Evolutionary conservation across 202 grass and related monocot genomes (phyloP).

Genomic region (Schoenoplectus triqueter): DNA sequence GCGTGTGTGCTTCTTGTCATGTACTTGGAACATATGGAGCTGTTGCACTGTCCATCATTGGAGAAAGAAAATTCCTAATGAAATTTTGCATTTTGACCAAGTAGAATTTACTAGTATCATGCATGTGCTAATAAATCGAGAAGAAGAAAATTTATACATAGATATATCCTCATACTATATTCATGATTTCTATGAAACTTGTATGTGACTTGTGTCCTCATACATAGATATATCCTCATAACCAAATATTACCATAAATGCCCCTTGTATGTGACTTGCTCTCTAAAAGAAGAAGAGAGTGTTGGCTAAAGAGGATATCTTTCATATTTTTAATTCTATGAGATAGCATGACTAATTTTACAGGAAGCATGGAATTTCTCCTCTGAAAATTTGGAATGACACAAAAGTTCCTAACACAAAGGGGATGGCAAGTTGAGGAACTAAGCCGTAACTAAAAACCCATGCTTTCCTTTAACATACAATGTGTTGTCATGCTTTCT

Average conservation of each 20-base stretch:
- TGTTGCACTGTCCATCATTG: conserved; percentile 71
- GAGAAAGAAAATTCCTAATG: conserved; percentile 8
- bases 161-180: neutral
- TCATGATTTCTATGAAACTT: neutral
- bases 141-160: neutral
- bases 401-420: neutral
- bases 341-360: neutral
- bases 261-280: neutral
- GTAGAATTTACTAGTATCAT: conserved; percentile 3
- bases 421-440: conserved; percentile 7
- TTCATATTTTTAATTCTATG: conserved; percentile 16
- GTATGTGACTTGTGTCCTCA: neutral
- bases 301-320: neutral
- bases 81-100: neutral
- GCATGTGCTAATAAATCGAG: neutral
- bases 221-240: neutral
- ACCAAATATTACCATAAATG: conserved; percentile 11
- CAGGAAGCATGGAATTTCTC: neutral
- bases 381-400: neutral
- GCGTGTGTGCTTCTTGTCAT: conserved; percentile 63
- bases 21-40: conserved; percentile 82
- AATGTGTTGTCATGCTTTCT: conserved; percentile 20
- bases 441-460: neutral
- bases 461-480: conserved; percentile 12
- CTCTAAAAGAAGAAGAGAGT: neutral